These are phyloP conservation scores for Cercophora sp. DNA, from an alignment of 495 filamentous ascomycete genomes.

Conservation along the genomic window DNA sequence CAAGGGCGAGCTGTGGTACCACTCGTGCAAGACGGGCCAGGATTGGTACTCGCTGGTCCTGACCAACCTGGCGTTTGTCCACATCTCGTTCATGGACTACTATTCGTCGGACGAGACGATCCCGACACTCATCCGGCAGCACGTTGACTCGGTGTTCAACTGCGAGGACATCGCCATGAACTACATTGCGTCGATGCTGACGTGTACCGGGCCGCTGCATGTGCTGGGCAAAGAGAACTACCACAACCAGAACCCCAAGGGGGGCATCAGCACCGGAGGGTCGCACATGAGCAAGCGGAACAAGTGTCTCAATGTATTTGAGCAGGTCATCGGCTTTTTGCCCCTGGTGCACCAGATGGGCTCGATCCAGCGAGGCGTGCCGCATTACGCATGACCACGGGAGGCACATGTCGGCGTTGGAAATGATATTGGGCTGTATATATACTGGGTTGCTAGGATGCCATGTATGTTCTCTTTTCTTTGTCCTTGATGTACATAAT, in stretches of 20 bases:
- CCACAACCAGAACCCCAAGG: slow-evolving; percentile 14
- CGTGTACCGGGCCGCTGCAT: slow-evolving; percentile 17
- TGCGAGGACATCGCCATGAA: slow-evolving; percentile 22
- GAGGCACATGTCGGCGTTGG: too few species aligned
- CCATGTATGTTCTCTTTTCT: too few species aligned
- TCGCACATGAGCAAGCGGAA: slow-evolving; percentile 9
- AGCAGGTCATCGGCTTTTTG: slow-evolving; percentile 10
- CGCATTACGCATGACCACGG: slow-evolving; percentile 2
- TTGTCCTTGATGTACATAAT: too few species aligned
- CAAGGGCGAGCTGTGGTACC: slow-evolving; percentile 7
- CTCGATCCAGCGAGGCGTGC: slow-evolving; percentile 4
- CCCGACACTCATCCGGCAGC: slow-evolving; percentile 14
- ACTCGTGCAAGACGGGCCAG: slow-evolving; percentile 8
- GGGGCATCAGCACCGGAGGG: slow-evolving; percentile 16
- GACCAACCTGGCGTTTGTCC: slow-evolving; percentile 18
- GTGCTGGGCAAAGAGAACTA: slow-evolving; percentile 9
- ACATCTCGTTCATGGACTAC: slow-evolving; percentile 20
- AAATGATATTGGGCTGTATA: too few species aligned
- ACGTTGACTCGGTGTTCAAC: slow-evolving; percentile 21
- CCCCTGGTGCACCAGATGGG: slow-evolving; percentile 15
- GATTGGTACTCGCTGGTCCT: slow-evolving; percentile 16
- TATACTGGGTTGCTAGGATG: too few species aligned
- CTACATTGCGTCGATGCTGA: slow-evolving; percentile 18
- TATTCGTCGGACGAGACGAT: slow-evolving; percentile 16
- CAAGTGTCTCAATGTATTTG: slow-evolving; percentile 15